phyloP scores from a whole-genome alignment of 805 yeast genomes.

The Metschnikowia chrysomelidarum region DNA sequence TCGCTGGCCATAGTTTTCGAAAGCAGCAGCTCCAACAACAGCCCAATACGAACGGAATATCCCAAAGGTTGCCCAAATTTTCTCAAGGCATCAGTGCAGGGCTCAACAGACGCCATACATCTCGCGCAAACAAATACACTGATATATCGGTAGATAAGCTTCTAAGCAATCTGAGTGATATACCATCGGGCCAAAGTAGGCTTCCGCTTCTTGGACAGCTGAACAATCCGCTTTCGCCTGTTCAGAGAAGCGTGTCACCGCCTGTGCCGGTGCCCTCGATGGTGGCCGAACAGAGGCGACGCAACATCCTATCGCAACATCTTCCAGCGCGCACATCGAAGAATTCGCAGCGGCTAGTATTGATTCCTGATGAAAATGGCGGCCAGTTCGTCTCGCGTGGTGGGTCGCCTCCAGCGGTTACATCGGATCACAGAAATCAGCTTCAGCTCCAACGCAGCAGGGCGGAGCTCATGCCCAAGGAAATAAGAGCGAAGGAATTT shows the following conservation, averaged over 20 bases:
- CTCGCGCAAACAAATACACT: constrained; percentile 50
- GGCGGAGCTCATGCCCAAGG: constrained; percentile 60
- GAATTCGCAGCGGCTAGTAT: constrained; percentile 79
- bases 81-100: constrained; percentile 19
- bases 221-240: constrained; percentile 15
- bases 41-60: constrained; percentile 5
- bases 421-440: constrained; percentile 18
- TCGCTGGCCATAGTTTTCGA: constrained; percentile 61
- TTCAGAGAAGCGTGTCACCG: constrained; percentile 23
- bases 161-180: constrained; percentile 75
- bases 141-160: constrained; percentile 80
- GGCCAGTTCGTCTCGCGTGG: constrained; percentile 12
- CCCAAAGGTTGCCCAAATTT: constrained; percentile 11
- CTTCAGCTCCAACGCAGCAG: constrained; percentile 39
- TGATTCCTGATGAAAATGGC: constrained; percentile 66
- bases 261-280: constrained; percentile 15
- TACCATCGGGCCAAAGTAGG: constrained; percentile 75
- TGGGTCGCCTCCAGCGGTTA: constrained; percentile 8
- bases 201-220: constrained; percentile 28
- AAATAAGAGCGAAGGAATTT: constrained; percentile 57
- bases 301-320: constrained; percentile 47
- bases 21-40: constrained; percentile 36
- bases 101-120: constrained; percentile 15
- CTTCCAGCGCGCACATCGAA: constrained; percentile 78
- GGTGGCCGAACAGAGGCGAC: constrained; percentile 17